Evolutionary conservation across 2,329 filamentous ascomycete genomes (phyloP).

Genomic region (Talaromyces sp.): DNA sequence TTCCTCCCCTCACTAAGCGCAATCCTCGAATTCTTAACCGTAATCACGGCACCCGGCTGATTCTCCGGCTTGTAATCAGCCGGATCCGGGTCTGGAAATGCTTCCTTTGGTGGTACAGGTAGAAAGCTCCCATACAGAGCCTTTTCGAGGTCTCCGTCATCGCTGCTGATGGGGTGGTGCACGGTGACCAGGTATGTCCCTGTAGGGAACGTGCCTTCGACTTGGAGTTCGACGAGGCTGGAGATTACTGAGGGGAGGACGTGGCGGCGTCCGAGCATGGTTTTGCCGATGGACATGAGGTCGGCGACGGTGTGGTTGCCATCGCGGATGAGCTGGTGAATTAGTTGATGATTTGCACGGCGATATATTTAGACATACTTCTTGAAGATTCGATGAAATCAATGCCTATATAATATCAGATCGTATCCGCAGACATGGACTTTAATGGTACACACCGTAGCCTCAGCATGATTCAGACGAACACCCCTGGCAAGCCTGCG

Average conservation of each 20-base stretch:
- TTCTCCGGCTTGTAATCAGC: slow-evolving; percentile 65
- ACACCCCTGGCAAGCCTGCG: slow-evolving; percentile 82
- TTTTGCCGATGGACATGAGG: slow-evolving; percentile 86
- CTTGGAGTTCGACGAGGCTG: slow-evolving; percentile 80
- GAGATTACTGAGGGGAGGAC: slow-evolving; percentile 78
- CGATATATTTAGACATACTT: slow-evolving; percentile 51
- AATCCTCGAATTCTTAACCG: slow-evolving; percentile 64
- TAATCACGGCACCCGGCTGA: slow-evolving; percentile 77
- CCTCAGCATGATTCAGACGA: slow-evolving; percentile 85
- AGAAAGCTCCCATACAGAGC: slow-evolving; percentile 91
- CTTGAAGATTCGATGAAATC: slow-evolving; percentile 86
- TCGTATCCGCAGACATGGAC: neutral
- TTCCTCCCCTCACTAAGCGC: slow-evolving; percentile 71
- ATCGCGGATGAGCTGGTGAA: slow-evolving; percentile 81
- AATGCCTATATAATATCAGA: slow-evolving; percentile 30
- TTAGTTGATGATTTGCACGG: neutral
- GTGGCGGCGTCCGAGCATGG: slow-evolving; percentile 89
- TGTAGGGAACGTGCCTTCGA: slow-evolving; percentile 88
- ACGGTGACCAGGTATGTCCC: slow-evolving; percentile 95
- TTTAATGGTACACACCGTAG: slow-evolving; percentile 56
- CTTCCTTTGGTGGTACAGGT: slow-evolving; percentile 67
- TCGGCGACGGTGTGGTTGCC: slow-evolving; percentile 87
- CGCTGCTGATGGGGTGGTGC: slow-evolving; percentile 79
- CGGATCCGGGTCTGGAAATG: slow-evolving; percentile 66
- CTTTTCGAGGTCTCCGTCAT: slow-evolving; percentile 81